phyloP scores from a whole-genome alignment of 2,329 filamentous ascomycete genomes.

The Arthrobotrys musiformis region DNA sequence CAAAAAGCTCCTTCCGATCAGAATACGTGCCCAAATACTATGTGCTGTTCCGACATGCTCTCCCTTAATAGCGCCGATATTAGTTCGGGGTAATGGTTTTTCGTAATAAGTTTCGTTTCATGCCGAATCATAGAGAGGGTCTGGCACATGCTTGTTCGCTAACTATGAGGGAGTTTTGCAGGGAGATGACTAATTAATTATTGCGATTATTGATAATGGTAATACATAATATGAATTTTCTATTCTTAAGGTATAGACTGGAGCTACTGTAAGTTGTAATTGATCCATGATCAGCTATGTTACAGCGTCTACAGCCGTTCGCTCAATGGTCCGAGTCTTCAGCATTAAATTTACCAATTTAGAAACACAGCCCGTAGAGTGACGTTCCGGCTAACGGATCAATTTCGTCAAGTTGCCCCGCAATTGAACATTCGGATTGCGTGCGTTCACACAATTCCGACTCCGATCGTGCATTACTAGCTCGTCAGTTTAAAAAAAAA shows the following conservation, averaged over 20 bases:
- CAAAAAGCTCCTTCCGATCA: not conserved
- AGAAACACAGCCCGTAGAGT: not conserved
- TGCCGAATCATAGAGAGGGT: not conserved
- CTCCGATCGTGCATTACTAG: conserved; percentile 17
- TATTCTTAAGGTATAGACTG: not conserved
- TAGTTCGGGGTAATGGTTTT: not conserved
- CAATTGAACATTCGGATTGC: not conserved
- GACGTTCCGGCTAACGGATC: not conserved
- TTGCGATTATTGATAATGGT: not conserved
- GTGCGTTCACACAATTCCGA: not conserved
- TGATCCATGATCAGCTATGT: not conserved
- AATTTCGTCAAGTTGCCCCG: not conserved
- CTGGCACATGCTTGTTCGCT: not conserved
- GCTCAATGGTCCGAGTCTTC: not conserved
- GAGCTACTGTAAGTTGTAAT: not conserved
- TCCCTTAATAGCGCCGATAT: not conserved
- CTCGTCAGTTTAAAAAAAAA: no score
- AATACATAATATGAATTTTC: not conserved
- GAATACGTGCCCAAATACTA: not conserved
- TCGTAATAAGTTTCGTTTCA: not conserved
- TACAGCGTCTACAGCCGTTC: not conserved
- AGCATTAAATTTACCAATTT: not conserved
- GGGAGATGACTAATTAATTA: not conserved
- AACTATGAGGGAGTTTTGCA: not conserved
- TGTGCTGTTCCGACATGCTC: not conserved